Evolutionary conservation across 352 stramenopile genomes (phyloP), one percentile per base, ranked within the genome.

Genomic region (Phytophthora gonapodyides): DNA sequence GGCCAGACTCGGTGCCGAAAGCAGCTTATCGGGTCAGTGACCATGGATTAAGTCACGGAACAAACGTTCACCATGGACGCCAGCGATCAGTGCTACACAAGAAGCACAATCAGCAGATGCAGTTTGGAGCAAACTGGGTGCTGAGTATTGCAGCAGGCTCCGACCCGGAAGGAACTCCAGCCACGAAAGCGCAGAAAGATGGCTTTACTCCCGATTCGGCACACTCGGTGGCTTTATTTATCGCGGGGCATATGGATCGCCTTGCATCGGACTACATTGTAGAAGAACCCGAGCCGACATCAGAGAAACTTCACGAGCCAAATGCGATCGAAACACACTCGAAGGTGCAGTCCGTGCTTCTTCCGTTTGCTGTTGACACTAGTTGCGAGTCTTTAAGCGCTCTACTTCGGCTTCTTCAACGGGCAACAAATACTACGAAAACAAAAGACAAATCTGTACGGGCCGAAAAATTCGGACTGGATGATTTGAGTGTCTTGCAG

Each of bases 181-280:
- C 33, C 9, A 55, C 52, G 16, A 24, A 11, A 17, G 24, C 37
- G 9, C 10, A 21, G 3, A 38, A 33, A 49, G 40, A 91, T 48
- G 88, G 84, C 34, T 57, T 88, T 5, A 46, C 84, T 12, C 63
- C 87, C 2, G 71, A 75, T 16, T 78, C 78, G 27, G 69, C 82
- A 21, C 62, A 16, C 16, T 48, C 35, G 0, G 45, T 57, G 21
- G 41, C 68, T n/a, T 57, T 84, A 19, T 82, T 74, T 21, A 62
- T 86, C n/a, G 27, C 73, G n/a, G 74, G 74, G 0, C 74, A 86
- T 54, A 55, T 86, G 1, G 74, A 83, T 40, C 74, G 76, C 7
- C 59, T 86, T 24, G 65, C 74, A 3, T 30, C 57, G 0, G 50
- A 61, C 1, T 83, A 82, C 48, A 41, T 75, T 17, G 13, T 37